phyloP scores from a whole-genome alignment of 1,284 basidiomycete species.

The Lentinus polychrous region DNA sequence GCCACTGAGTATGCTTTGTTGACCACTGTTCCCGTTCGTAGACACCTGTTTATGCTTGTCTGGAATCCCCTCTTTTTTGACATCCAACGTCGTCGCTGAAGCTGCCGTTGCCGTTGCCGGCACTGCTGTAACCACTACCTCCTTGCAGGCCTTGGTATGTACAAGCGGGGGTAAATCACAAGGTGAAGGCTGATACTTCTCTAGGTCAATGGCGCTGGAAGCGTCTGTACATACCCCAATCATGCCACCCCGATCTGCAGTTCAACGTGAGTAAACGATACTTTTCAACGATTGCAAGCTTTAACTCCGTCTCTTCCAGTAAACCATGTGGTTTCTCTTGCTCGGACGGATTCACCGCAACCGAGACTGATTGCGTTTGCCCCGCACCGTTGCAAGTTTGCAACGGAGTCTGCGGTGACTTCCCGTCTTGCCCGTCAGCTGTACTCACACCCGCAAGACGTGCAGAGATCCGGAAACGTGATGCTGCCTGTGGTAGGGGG shows the following conservation, averaged over 20 bases:
- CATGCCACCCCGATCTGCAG: conserved; percentile 32
- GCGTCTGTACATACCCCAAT: conserved; percentile 34
- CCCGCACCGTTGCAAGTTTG: conserved; percentile 31
- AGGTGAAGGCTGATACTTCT: conserved; percentile 5
- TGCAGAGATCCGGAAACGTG: conserved; percentile 8
- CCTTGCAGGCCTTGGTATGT: conserved; percentile 29
- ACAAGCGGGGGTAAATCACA: too few relatives aligned
- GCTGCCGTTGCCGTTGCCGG: conserved; percentile 27
- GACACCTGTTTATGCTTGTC: conserved; percentile 34
- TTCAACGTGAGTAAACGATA: conserved; percentile 5
- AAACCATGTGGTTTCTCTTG: conserved; percentile 39
- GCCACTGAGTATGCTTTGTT: neutral
- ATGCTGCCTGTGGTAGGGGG: conserved; percentile 17
- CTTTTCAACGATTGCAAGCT: neutral
- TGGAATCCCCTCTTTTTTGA: conserved; percentile 25
- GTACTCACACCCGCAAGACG: conserved; percentile 12
- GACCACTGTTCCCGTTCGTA: conserved; percentile 10
- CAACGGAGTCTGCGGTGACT: conserved; percentile 38
- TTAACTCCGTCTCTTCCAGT: conserved; percentile 1
- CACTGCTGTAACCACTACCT: conserved; percentile 17
- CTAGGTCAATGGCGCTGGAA: conserved; percentile 19
- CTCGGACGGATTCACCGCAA: conserved; percentile 31
- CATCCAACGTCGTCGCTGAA: conserved; percentile 23
- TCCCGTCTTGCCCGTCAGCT: conserved; percentile 30
- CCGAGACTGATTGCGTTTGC: conserved; percentile 32